These are phyloP conservation scores for Kodamaea sp. DNA, from an alignment of 1,139 yeast genomes.

Conservation along the genomic window DNA sequence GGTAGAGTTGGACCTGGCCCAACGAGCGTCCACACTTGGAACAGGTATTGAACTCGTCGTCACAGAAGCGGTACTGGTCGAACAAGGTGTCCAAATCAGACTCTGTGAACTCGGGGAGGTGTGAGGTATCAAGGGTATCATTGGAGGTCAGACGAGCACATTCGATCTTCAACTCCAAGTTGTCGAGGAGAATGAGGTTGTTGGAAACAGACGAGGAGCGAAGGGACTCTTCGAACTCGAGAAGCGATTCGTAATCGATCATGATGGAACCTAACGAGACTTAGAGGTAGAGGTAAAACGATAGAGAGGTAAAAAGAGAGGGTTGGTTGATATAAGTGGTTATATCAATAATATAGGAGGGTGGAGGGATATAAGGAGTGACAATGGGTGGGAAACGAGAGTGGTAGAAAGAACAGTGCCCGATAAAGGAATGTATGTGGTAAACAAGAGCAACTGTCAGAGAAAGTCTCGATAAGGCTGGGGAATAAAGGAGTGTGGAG, in stretches of 20 bases:
- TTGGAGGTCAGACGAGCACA: constrained; percentile 21
- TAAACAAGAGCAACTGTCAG: not conserved
- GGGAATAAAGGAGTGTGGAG: too few species aligned
- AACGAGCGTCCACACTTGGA: constrained; percentile 27
- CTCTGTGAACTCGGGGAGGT: constrained; percentile 13
- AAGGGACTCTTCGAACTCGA: constrained; percentile 48
- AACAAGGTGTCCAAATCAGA: constrained; percentile 19
- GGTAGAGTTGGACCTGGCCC: constrained; percentile 13
- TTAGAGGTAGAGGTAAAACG: not conserved
- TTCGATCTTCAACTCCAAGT: constrained; percentile 37
- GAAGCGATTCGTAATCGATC: constrained; percentile 36
- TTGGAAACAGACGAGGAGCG: constrained; percentile 20
- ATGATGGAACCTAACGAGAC: constrained; percentile 4
- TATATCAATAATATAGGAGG: too few species aligned
- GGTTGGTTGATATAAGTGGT: not conserved
- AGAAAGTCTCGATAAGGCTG: constrained; percentile 1
- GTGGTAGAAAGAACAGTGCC: too few species aligned
- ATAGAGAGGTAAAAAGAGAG: not conserved
- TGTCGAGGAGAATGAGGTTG: constrained; percentile 25
- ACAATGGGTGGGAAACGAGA: constrained; percentile 2
- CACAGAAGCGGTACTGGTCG: constrained; percentile 25
- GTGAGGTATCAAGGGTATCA: constrained; percentile 11
- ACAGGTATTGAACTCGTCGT: constrained; percentile 43
- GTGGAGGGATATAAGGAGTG: constrained; percentile 3
- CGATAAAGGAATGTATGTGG: constrained; percentile 5